Evolutionary conservation across 2,329 filamentous ascomycete species (phyloP), one percentile per base, ranked within the genome.

Genomic region (Fusarium paranaense): DNA sequence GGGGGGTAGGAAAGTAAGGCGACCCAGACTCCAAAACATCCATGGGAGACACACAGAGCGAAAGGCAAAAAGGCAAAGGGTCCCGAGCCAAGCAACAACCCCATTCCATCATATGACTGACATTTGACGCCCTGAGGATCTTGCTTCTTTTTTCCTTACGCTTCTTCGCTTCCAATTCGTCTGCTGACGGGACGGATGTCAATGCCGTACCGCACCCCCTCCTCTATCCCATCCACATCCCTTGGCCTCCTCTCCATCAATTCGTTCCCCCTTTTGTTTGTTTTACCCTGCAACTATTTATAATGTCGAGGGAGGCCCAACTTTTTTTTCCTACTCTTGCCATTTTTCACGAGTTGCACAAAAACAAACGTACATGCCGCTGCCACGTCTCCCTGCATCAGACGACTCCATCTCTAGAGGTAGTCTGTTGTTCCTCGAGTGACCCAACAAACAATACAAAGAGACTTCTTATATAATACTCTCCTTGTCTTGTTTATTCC

Each of bases 61-160:
- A 56, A 20, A 59, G 54, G 45, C 27, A 57, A 30, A 57, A 30
- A 56, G 40, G 40, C 35, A 57, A 64, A 61, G 25, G 62, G 38
- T 33, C 50, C 47, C 25, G 45, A 56, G 16, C 22, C 47, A 32
- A 57, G 65, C 45, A 54, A 37, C 35, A 47, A 62, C 35, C 60
- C 60, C 62, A 63, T 70, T 67, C 66, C 66, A 75, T 75, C 72
- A 67, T 54, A 62, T 64, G 69, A 74, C 72, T 67, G 50, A 66
- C 35, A 9, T 54, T 54, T 33, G 57, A 59, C 64, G 65, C 68
- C 67, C 64, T 65, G 71, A 60, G 54, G 63, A 71, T 57, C 61
- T 54, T 61, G 33, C 58, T 62, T 56, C 57, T 59, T 67, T 63
- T 63, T 54, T 32, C 7, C 18, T 54, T 30, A n/a, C 61, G 57